These are phyloP conservation scores for Phytophthora cryptogea DNA, from an alignment of 352 stramenopile genomes.

Conservation along the genomic window DNA sequence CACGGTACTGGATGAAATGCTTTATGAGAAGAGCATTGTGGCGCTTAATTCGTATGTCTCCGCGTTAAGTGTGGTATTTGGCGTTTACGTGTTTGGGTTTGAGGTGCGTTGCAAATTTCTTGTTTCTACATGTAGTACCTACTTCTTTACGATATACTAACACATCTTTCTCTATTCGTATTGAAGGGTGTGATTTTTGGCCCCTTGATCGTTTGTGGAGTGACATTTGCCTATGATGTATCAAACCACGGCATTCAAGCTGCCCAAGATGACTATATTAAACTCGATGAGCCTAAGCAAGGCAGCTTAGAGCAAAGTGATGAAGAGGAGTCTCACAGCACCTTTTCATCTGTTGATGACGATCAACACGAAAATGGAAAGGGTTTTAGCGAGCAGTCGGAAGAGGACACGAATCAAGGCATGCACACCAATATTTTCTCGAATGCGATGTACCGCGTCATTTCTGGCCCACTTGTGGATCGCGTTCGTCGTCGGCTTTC, in stretches of 20 bases:
- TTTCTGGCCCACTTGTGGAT: slow-evolving; percentile 77
- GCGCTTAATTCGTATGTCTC: slow-evolving; percentile 88
- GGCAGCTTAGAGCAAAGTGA: slow-evolving; percentile 49
- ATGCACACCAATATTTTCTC: slow-evolving; percentile 79
- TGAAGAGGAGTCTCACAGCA: slow-evolving; percentile 53
- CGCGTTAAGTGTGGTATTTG: slow-evolving; percentile 84
- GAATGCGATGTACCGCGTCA: slow-evolving; percentile 83
- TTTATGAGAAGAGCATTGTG: slow-evolving; percentile 90
- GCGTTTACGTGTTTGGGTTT: slow-evolving; percentile 87
- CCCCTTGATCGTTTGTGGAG: slow-evolving; percentile 78
- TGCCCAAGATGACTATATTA: slow-evolving; percentile 66
- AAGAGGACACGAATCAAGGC: slow-evolving; percentile 23
- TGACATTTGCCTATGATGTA: slow-evolving; percentile 86
- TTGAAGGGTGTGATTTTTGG: slow-evolving; percentile 85
- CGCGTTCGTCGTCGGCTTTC: slow-evolving; percentile 74
- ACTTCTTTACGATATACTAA: not conserved
- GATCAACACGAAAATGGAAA: slow-evolving; percentile 35
- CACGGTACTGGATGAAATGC: slow-evolving; percentile 84
- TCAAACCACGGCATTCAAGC: slow-evolving; percentile 89
- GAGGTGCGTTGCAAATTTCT: slow-evolving; percentile 45
- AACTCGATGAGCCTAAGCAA: slow-evolving; percentile 45
- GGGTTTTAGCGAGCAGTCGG: slow-evolving; percentile 6
- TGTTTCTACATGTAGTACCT: not conserved
- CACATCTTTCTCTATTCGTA: not conserved
- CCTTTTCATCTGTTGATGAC: slow-evolving; percentile 44